Base-by-base conservation (phyloP, 345 rosid species). In the Arabis hirsuta region DNA sequence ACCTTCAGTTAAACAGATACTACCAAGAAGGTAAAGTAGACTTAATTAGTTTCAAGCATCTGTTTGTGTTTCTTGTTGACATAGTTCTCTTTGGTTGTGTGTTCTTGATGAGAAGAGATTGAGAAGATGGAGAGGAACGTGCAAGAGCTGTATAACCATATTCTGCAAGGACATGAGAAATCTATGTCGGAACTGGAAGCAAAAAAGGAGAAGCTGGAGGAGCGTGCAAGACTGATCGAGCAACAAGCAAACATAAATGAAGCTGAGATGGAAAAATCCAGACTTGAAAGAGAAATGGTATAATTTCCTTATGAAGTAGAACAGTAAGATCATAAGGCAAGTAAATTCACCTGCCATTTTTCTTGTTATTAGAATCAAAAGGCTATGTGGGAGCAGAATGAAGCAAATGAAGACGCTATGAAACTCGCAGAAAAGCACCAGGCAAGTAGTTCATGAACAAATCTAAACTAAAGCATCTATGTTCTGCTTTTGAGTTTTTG, bases 321-420 rank as follows among this genome's bases (percentile, higher is more conserved):
- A 45, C 38, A 27, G 3, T 65, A 47, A 47, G 1, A 56, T 38
- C 27, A 56, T 1, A 47, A 56, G 44, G 16, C 6, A 31, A 36
- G 5, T 56, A 4, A 55, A 54, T n/a, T 22, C 3, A 54, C 48
- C 7, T 11, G 16, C n/a, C 42, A 9, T 58, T 74, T 66, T n/a
- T 58, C 29, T 41, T 69, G 10, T 47, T 76, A 26, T 62, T 7
- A 90, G 95, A 82, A 81, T 77, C 85, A 83, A 65, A 83, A 44
- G 51, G 92, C 89, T 55, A 76, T 76, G 47, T 46, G 75, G 86
- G 95, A 84, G 89, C 90, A 90, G 73, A 78, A 77, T 68, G 88
- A 82, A 78, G 90, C 85, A 3, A 79, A 87, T 65, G 80, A 80
- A 42, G 77, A 69, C 12, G 42, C 87, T 61, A 65, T 78, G 63